A percentile compares a stretch with the other conserved stretches of the same genome.
Conservation (phyloP, 2,329 filamentous ascomycete species). For the Verticillium zaregamsianum region DNA sequence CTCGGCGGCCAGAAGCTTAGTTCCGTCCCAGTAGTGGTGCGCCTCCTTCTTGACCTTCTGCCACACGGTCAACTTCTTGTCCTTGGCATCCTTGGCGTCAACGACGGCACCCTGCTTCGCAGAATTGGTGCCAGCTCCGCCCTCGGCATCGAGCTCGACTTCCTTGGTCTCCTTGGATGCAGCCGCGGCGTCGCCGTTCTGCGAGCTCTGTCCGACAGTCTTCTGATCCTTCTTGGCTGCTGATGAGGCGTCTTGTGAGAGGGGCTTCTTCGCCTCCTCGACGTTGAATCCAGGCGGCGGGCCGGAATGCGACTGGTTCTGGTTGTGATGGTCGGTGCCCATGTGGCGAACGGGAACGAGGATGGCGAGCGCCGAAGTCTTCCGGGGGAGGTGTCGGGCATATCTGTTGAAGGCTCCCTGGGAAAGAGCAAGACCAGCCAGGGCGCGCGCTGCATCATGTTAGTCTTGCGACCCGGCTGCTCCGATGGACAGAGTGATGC, state of each 20-base stretch:
- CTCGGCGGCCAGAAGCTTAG: constrained; percentile 88
- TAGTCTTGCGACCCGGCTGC: background rate
- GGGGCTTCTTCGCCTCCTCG: constrained; percentile 83
- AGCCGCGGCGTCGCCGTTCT: constrained; percentile 18
- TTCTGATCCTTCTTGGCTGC: constrained; percentile 30
- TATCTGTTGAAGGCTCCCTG: constrained; percentile 43
- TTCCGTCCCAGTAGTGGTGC: constrained; percentile 97
- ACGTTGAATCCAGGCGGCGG: constrained; percentile 89
- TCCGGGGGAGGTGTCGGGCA: constrained; percentile 37
- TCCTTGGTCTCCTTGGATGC: constrained; percentile 27
- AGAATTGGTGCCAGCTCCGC: constrained; percentile 42
- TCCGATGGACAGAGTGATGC: constrained; percentile 13
- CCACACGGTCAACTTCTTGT: constrained; percentile 76
- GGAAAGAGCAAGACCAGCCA: constrained; percentile 43
- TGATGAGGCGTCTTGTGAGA: constrained; percentile 51
- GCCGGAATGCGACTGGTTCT: constrained; percentile 47
- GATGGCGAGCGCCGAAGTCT: constrained; percentile 49
- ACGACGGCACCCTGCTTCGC: constrained; percentile 58
- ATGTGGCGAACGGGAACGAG: constrained; percentile 53
- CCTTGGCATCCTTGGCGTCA: constrained; percentile 58
- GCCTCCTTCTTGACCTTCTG: constrained; percentile 95
- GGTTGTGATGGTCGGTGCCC: constrained; percentile 55
- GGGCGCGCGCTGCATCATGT: constrained; percentile 33
- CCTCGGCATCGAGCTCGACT: constrained; percentile 32
- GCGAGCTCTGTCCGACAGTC: constrained; percentile 18